Conservation (phyloP, 208 protist species). For the Acanthamoeba rhysodes region DNA sequence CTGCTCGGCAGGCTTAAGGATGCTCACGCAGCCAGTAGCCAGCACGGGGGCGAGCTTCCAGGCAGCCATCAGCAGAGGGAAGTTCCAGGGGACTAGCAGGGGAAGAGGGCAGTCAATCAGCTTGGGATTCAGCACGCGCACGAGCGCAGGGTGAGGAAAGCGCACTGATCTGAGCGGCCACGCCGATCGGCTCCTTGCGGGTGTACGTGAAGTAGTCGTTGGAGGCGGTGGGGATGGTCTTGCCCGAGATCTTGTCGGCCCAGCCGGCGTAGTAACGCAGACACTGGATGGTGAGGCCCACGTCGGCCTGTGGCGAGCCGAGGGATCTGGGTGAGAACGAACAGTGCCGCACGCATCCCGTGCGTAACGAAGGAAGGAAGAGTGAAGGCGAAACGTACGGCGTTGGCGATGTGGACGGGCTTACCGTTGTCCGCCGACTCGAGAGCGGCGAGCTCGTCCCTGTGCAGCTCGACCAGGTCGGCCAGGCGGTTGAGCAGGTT, state of each 20-base stretch:
- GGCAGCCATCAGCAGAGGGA: conserved; percentile 92
- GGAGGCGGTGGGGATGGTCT: conserved; percentile 85
- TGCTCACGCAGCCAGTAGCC: conserved; percentile 92
- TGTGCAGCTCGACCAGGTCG: conserved; percentile 89
- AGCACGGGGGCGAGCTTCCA: conserved; percentile 94
- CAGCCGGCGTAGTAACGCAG: conserved; percentile 94
- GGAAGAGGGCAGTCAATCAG: background rate
- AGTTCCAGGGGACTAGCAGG: conserved; percentile 93
- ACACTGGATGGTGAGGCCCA: conserved; percentile 87
- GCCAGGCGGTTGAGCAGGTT: conserved; percentile 89
- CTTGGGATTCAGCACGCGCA: background rate
- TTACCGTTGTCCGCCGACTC: conserved; percentile 95
- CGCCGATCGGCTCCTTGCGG: conserved; percentile 92
- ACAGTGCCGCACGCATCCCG: background rate
- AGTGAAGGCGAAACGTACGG: background rate
- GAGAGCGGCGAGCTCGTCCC: conserved; percentile 90
- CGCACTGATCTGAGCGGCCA: conserved; percentile 90
- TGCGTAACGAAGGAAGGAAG: background rate
- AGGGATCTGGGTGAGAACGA: background rate
- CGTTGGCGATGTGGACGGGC: conserved; percentile 88
- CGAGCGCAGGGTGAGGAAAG: background rate
- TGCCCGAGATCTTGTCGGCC: conserved; percentile 94
- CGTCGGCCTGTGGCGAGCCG: conserved; percentile 83
- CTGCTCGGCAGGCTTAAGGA: conserved; percentile 95
- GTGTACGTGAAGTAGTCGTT: conserved; percentile 89